Evolutionary conservation across 1,284 basidiomycete species (phyloP), one percentile per base, ranked within the genome.

Genomic region (Rhodotorula mucilaginosa): DNA sequence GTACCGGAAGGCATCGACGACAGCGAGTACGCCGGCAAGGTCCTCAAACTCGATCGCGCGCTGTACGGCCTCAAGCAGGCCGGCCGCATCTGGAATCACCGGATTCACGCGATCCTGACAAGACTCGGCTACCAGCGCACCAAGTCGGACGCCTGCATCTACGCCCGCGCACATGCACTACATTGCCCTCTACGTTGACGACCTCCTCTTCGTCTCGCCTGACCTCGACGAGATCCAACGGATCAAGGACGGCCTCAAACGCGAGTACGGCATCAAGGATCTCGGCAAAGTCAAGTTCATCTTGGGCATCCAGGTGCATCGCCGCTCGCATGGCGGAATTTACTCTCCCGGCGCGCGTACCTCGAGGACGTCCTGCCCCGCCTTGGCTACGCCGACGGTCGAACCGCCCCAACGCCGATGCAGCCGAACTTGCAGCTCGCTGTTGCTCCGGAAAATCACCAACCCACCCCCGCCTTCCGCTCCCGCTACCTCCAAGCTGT

Each of bases 291-390:
- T 79, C 34, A 71, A 71, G 16, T 81, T 77, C 76, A 69, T 83
- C 26, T 76, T 84, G 51, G 81, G 82, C 6, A 78, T 83, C 52
- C 75, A 81, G 65, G 75, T 84, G 67, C 67, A 61, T 8, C 77
- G 80, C 1, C 77, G 83, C 63, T 63, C 75, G 23, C 49, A 61
- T 5, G 68, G 79, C 10, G 81, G 79, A 5, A 75, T 83, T 67
- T 74, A n/a, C 70, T 26, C 26, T 26, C 26, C 26, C 26, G 26
- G 26, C 26, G 26, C 26, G 26, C 26, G 26, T 26, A 26, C 26
- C 26, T 26, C 26, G 26, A 26, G 26, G 26, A 26, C 26, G 26
- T 26, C 26, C 26, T 26, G 26, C 26, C 26, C 26, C 26, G 26
- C 26, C 26, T 26, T 26, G 26, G 26, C 26, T 26, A 26, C 26